These are phyloP conservation scores for Dimargaris xerosporica DNA, from an alignment of 192 early-diverging fungal genomes.

Conservation along the genomic window DNA sequence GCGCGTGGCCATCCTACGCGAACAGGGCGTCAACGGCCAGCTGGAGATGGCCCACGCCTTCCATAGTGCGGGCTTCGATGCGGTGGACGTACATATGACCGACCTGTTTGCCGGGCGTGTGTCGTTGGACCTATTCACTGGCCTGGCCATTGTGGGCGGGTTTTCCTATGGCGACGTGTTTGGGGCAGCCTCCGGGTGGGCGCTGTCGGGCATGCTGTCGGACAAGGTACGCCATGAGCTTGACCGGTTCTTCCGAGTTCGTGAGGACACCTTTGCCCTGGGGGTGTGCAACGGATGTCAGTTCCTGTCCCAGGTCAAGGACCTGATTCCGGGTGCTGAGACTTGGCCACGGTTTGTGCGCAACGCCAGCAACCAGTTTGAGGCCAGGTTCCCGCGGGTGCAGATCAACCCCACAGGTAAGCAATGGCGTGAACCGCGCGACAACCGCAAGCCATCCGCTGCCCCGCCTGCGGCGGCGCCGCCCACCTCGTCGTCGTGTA, in stretches of 20 bases:
- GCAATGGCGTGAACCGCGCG: neutral
- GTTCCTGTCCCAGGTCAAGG: constrained; percentile 75
- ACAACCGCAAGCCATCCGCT: neutral
- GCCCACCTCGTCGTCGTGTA: constrained; percentile 18
- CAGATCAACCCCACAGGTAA: constrained; percentile 31
- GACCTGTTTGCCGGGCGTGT: constrained; percentile 61
- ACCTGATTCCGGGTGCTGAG: constrained; percentile 72
- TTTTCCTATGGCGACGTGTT: constrained; percentile 99
- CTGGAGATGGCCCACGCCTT: constrained; percentile 93
- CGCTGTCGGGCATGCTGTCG: constrained; percentile 75
- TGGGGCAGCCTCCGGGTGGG: constrained; percentile 98
- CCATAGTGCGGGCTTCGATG: constrained; percentile 80
- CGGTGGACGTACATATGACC: constrained; percentile 98
- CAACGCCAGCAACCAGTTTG: constrained; percentile 92
- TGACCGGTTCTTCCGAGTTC: constrained; percentile 55
- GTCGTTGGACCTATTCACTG: constrained; percentile 54
- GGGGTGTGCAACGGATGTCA: constrained; percentile 99
- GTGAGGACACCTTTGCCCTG: constrained; percentile 82
- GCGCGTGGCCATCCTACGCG: constrained; percentile 85
- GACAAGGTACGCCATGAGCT: constrained; percentile 54
- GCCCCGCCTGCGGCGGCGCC: constrained; percentile 13
- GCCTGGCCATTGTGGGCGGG: constrained; percentile 89
- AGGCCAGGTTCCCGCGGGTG: constrained; percentile 74
- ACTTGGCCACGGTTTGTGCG: constrained; percentile 85
- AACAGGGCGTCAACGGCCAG: constrained; percentile 95